Evolutionary conservation across 176 grass and related monocot species (phyloP).

Genomic region (Phragmites australis): DNA sequence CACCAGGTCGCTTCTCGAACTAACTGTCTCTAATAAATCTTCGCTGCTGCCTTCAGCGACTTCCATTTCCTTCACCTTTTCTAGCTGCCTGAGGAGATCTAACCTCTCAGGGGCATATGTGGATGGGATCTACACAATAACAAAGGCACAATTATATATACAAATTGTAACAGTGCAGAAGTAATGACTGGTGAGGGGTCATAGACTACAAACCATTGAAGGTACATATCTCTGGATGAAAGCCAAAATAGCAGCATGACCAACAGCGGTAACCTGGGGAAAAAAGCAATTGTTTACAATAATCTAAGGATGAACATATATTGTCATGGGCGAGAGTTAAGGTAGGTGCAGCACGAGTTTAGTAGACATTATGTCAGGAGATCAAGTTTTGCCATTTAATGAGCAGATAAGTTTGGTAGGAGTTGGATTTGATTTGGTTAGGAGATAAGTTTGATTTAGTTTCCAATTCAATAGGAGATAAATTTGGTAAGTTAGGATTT

Average conservation of each 20-base stretch:
- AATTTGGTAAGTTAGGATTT: too few relatives aligned
- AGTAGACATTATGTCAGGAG: too few relatives aligned
- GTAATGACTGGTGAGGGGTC: neutral
- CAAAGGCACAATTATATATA: conserved; percentile 18
- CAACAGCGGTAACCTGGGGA: conserved; percentile 87
- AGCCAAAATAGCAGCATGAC: conserved; percentile 98
- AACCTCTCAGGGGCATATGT: conserved; percentile 96
- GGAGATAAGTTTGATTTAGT: too few relatives aligned
- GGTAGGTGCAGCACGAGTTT: too few relatives aligned
- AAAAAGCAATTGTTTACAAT: conserved; percentile 26
- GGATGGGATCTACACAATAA: conserved; percentile 77
- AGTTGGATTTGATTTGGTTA: too few relatives aligned
- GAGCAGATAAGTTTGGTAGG: too few relatives aligned
- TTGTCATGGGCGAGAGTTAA: too few relatives aligned
- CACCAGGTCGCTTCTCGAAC: conserved; percentile 46
- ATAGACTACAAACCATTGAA: conserved; percentile 66
- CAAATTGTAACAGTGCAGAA: neutral
- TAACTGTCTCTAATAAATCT: conserved; percentile 46
- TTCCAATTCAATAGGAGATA: too few relatives aligned
- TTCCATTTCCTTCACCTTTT: conserved; percentile 93
- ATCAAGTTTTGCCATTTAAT: too few relatives aligned
- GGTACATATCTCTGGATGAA: conserved; percentile 99
- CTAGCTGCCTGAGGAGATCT: conserved; percentile 92
- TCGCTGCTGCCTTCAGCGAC: conserved; percentile 42
- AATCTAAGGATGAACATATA: conserved; percentile 1